phyloP scores from a whole-genome alignment of 2,329 filamentous ascomycete species.

The Penicillium sclerotiorum region DNA sequence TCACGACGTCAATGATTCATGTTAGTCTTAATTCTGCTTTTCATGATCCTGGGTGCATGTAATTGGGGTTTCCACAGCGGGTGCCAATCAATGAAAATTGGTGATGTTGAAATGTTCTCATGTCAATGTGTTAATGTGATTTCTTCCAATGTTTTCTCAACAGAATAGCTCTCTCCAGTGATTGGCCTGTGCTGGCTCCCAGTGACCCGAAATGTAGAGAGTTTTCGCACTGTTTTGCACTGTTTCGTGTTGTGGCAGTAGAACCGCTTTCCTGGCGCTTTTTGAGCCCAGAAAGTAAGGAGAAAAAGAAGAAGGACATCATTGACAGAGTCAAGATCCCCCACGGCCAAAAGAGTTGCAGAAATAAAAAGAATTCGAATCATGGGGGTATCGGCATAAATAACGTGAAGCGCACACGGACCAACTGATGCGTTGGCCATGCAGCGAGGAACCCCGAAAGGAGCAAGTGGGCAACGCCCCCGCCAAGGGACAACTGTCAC shows the following conservation, averaged over 20 bases:
- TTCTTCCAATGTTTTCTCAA: no score
- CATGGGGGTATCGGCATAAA: conserved; percentile 17
- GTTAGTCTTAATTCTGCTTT: neutral
- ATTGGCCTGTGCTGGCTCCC: no score
- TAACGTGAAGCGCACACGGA: conserved; percentile 26
- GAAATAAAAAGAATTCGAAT: neutral
- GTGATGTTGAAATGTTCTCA: neutral
- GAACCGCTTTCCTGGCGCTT: neutral
- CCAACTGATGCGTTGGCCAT: conserved; percentile 29
- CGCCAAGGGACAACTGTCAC: conserved; percentile 8
- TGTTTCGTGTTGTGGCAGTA: no score
- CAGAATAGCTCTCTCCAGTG: no score
- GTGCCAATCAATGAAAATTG: conserved; percentile 1
- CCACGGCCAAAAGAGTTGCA: no score
- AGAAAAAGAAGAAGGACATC: neutral
- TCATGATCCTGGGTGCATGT: conserved; percentile 10
- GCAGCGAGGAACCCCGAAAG: conserved; percentile 11
- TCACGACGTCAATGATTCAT: conserved; percentile 54
- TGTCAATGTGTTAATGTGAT: conserved; percentile 3
- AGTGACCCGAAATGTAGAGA: no score
- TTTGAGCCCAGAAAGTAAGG: neutral
- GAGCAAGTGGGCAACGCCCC: conserved; percentile 7
- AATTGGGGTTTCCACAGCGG: conserved; percentile 8
- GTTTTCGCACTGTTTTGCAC: no score
- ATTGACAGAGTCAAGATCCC: no score